Evolutionary conservation across 495 filamentous ascomycete species (phyloP).

Genomic region (Xeromyces bisporus): DNA sequence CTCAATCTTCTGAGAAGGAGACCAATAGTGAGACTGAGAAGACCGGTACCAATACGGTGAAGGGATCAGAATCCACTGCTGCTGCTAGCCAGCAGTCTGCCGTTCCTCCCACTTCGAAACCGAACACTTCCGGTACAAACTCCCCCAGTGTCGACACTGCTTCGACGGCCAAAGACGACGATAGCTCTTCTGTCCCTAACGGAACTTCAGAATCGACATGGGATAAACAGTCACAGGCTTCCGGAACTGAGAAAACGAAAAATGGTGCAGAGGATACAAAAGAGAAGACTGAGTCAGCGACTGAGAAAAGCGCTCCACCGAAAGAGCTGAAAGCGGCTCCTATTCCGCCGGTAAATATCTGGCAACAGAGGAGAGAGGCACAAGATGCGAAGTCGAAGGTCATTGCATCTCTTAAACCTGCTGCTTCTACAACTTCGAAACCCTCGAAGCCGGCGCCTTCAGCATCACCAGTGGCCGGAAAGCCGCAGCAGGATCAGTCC

Average conservation of each 20-base stretch:
- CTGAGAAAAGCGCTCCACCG: slow-evolving; percentile 36
- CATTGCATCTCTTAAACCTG: slow-evolving; percentile 14
- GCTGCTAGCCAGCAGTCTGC: slow-evolving; percentile 14
- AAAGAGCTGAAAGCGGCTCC: slow-evolving; percentile 66
- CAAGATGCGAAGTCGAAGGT: slow-evolving; percentile 49
- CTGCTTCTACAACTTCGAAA: slow-evolving; percentile 10
- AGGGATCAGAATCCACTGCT: slow-evolving; percentile 19
- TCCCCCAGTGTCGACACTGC: slow-evolving; percentile 50
- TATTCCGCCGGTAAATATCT: slow-evolving; percentile 67
- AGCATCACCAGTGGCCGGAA: slow-evolving; percentile 14
- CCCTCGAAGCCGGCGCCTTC: slow-evolving; percentile 13
- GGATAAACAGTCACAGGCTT: slow-evolving; percentile 50
- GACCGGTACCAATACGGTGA: slow-evolving; percentile 9
- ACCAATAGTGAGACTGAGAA: slow-evolving; percentile 14
- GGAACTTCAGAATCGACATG: slow-evolving; percentile 44
- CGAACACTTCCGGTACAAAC: slow-evolving; percentile 38
- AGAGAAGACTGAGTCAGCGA: slow-evolving; percentile 25
- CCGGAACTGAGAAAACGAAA: slow-evolving; percentile 22
- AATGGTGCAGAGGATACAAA: slow-evolving; percentile 15
- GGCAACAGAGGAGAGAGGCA: slow-evolving; percentile 59
- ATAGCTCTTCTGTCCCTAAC: slow-evolving; percentile 47
- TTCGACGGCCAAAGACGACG: slow-evolving; percentile 53
- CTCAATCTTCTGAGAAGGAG: slow-evolving; percentile 12
- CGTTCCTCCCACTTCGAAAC: slow-evolving; percentile 15
- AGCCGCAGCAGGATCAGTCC: slow-evolving; percentile 18